These are phyloP conservation scores for Pseudopediastrum boryanum DNA, from an alignment of 139 green algal genomes.

Conservation along the genomic window DNA sequence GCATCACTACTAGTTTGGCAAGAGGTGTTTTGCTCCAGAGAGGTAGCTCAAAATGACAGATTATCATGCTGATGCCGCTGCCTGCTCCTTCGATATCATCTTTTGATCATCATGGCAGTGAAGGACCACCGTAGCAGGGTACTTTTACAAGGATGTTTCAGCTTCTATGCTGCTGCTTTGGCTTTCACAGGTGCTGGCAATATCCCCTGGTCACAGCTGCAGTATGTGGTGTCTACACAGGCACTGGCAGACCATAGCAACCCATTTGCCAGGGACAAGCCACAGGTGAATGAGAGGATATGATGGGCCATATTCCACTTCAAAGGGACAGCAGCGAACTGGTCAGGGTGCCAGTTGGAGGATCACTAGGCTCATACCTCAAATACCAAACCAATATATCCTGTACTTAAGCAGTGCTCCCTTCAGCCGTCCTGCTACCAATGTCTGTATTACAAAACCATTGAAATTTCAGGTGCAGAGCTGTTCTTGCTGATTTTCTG, in stretches of 20 bases:
- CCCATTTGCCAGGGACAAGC: neutral
- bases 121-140: too few species aligned
- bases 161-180: neutral
- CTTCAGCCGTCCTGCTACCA: neutral
- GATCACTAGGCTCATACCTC: neutral
- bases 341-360: too few species aligned
- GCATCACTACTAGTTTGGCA: neutral
- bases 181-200: conserved; percentile 50
- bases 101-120: too few species aligned
- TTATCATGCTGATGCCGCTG: neutral
- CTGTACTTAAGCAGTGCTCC: conserved; percentile 1
- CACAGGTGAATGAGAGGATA: conserved; percentile 21
- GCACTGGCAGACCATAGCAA: conserved; percentile 37
- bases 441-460: neutral
- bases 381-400: too few species aligned
- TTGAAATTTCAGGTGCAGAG: neutral
- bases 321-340: neutral
- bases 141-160: neutral
- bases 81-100: too few species aligned
- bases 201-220: conserved; percentile 61
- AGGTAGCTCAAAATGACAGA: neutral
- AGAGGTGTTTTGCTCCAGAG: neutral
- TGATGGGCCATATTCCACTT: neutral
- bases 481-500: neutral
- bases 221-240: conserved; percentile 52